Percentiles rank a stretch among this genome's conserved stretches.
phyloP scores from a whole-genome alignment of 2,329 filamentous ascomycete genomes.

The Diaporthe vaccinii region DNA sequence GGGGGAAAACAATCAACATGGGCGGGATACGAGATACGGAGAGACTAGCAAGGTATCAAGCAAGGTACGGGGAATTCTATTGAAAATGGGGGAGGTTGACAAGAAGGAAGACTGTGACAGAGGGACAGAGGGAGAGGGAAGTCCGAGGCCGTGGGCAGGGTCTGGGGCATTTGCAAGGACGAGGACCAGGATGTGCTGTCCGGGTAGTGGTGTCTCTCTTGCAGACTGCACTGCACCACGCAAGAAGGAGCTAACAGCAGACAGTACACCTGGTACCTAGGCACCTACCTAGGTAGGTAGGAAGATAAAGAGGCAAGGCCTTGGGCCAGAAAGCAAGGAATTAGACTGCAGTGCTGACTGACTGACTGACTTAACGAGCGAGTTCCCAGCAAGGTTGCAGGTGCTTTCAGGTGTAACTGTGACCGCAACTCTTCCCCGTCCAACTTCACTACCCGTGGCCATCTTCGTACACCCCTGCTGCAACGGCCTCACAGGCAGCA shows the following conservation, averaged over 20 bases:
- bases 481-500: neutral
- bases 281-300: neutral
- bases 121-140: conserved; percentile 13
- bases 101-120: conserved; percentile 1
- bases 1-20: neutral
- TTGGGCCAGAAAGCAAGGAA: conserved; percentile 4
- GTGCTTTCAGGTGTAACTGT: conserved; percentile 10
- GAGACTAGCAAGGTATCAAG: conserved; percentile 21
- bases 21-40: conserved; percentile 32
- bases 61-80: conserved; percentile 16
- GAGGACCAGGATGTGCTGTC: conserved; percentile 20
- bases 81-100: conserved; percentile 30
- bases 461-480: neutral
- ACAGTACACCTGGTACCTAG: too few species aligned
- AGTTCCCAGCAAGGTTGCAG: conserved; percentile 13
- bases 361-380: neutral
- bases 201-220: conserved; percentile 9
- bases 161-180: neutral
- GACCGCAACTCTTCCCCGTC: neutral
- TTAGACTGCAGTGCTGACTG: neutral
- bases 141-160: conserved; percentile 24
- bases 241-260: conserved; percentile 1
- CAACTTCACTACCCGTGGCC: neutral
- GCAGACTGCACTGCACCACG: neutral
- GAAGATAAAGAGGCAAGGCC: neutral